Base-by-base conservation (phyloP, 768 basidiomycete genomes). In the Termitomyces sp. region DNA sequence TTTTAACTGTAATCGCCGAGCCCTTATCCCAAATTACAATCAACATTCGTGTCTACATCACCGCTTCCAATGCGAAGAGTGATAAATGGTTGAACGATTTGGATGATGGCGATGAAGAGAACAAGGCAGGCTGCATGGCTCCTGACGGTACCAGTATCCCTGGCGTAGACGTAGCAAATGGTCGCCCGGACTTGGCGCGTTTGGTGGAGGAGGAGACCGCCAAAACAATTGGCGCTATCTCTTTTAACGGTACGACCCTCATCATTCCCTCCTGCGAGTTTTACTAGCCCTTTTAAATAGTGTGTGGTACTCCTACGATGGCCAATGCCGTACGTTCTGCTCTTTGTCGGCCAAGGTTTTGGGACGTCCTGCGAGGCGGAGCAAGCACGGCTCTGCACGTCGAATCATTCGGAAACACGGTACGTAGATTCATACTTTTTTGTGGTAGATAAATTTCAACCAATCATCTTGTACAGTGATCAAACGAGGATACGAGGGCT, bases 221-320 rank as follows among this genome's bases (percentile, higher is more conserved):
- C 2, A 61, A 63, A 7, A 71, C 73, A 8, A 64, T 64, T 3
- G 83, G 80, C 7, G 69, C 73, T 6, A 72, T 84, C 66, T 78
- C 79, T 8, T 78, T 86, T 32, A 81, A 75, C 35, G 84, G 84
- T 83, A 59, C 8, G 78, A 72, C 0, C 28, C 15, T 38, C 13
- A 28, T 53, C 48, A 24, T 38, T 18, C 40, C 4, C 20, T 28
- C 24, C 9, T 20, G 8, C 0, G 3, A 9, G 39, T 33, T 2
- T 20, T 40, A 7, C 12, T 52, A 18, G 40, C 52, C 2, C 44
- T n/a, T 2, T 52, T 13, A 22, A 35, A 12, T 20, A 86, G 84
- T 84, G 0, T 86, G 84, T 53, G 84, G 84, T 3, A 76, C 82
- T 0, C 72, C 73, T 24, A 69, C 71, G 3, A 61, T 85, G 12